Base-by-base conservation (phyloP, 495 filamentous ascomycete species). In the Talaromyces ruber region DNA sequence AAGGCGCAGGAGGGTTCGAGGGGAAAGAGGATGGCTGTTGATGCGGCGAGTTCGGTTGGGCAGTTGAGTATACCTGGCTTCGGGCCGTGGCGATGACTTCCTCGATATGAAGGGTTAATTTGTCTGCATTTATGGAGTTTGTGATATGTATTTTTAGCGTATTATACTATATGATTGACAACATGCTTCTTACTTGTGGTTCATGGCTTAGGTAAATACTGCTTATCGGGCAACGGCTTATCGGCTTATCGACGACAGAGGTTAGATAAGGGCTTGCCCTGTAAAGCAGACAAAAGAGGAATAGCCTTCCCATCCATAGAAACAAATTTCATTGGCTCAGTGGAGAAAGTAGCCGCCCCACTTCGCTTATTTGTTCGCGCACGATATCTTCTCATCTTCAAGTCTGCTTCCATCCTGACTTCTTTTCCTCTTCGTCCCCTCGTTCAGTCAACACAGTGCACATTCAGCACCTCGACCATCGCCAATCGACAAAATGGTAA, bases 1-100 rank as follows among this genome's bases (percentile, higher is more conserved):
- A 85, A 82, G 61, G 84, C 79, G 26, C 89, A 93, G 67, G 89
- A 95, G 71, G 93, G 93, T 26, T 84, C 81, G 22, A 81, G 89
- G 14, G 86, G 85, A 11, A 97, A 93, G 79, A 82, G 87, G 74
- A 76, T 70, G 66, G 76, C 76, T 47, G 69, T 79, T 51, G 75
- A 79, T 64, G 75, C 76, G 24, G 76, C 74, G 11, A 77, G 75
- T 64, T 64, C 74, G 22, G 57, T 78, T 43, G 76, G 74, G 4
- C 71, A 76, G 3, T 70, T 74, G 32, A 71, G 69, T 3, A 37
- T 79, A 25, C 72, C 77, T 6, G 76, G 74, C 1, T 55, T 79
- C 14, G 74, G 74, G n/a, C 75, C 68, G 22, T 79, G 77, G 77
- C 65, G 77, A 59, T 79, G 68, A 75, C 60, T 34, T 56, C 7